A percentile compares a stretch with the other conserved stretches of the same genome.
Evolutionary conservation across 768 basidiomycete genomes (phyloP).

Genomic region (Russula foetens): DNA sequence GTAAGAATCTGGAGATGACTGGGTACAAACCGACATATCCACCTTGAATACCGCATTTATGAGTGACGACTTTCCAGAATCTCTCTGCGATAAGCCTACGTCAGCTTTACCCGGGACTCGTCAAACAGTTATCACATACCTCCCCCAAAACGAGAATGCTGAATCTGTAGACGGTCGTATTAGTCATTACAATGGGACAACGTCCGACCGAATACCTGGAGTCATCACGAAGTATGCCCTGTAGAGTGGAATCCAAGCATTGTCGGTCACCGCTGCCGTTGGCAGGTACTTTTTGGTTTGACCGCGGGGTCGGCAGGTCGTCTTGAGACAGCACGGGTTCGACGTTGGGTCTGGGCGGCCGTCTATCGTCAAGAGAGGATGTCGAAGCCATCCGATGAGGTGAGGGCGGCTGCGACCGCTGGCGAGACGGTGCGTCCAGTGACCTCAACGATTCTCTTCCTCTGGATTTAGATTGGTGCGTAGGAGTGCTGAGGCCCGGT

Average conservation of each 20-base stretch:
- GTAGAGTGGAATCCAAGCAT: background rate
- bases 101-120: background rate
- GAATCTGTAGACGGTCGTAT: background rate
- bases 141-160: slow-evolving; percentile 7
- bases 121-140: background rate
- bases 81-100: background rate
- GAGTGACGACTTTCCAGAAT: slow-evolving; percentile 10
- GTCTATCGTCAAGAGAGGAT: background rate
- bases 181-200: background rate
- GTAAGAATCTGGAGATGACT: background rate
- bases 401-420: too few relatives aligned
- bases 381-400: background rate
- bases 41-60: background rate
- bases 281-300: too few relatives aligned
- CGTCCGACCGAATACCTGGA: background rate
- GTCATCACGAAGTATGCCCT: background rate
- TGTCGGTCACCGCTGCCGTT: background rate
- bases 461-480: background rate
- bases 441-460: background rate
- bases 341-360: background rate
- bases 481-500: too few relatives aligned
- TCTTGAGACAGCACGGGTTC: background rate
- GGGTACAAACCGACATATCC: background rate
- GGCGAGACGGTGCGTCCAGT: background rate
- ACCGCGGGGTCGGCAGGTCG: background rate